Conservation (phyloP, 1,139 yeast genomes). For the Yamadazyma atmosphaerica region DNA sequence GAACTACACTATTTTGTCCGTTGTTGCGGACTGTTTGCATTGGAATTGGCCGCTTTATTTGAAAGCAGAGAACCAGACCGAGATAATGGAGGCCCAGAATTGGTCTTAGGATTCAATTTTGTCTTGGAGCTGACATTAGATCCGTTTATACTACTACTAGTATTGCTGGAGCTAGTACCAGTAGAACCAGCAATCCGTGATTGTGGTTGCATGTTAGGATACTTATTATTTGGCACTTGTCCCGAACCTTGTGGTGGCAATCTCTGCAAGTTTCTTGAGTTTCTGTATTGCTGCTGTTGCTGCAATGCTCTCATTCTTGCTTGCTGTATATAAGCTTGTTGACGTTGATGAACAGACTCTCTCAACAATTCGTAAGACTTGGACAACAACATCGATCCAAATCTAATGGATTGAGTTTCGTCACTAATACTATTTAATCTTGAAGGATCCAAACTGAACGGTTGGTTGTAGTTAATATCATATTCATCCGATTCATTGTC, state of each 20-base stretch:
- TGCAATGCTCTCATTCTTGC: slow-evolving; percentile 49
- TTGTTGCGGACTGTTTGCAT: not conserved
- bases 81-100: not conserved
- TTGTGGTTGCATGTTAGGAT: not conserved
- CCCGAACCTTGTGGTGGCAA: slow-evolving; percentile 23
- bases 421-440: slow-evolving; percentile 78
- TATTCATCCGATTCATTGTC: slow-evolving; percentile 61
- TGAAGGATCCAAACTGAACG: slow-evolving; percentile 65
- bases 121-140: slow-evolving; percentile 1
- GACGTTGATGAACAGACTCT: slow-evolving; percentile 51
- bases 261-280: slow-evolving; percentile 10
- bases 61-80: not conserved
- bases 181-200: too few species aligned
- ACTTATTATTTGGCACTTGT: slow-evolving; percentile 13
- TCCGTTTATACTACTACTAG: too few species aligned
- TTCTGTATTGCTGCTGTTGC: slow-evolving; percentile 31
- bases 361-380: slow-evolving; percentile 76
- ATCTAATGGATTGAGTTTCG: slow-evolving; percentile 85
- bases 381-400: slow-evolving; percentile 86
- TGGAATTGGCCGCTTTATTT: not conserved
- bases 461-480: slow-evolving; percentile 48
- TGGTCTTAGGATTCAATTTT: slow-evolving; percentile 2
- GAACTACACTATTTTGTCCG: not conserved
- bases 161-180: slow-evolving; percentile 2
- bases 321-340: slow-evolving; percentile 43